phyloP scores from a whole-genome alignment of 768 basidiomycete genomes.

The Coprinopsis marcescibilis region DNA sequence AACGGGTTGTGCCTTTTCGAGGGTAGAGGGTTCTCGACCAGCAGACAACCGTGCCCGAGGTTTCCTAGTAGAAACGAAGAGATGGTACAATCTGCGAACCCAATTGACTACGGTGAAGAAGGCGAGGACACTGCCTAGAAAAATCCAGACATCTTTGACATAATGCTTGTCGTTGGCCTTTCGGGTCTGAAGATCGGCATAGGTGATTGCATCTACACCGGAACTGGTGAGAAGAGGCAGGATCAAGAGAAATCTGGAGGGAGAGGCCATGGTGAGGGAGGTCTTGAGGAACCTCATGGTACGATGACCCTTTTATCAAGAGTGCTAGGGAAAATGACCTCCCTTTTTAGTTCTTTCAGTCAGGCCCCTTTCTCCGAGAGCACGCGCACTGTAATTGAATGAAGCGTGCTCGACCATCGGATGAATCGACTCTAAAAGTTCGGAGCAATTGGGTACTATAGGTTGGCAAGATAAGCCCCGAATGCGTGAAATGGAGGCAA shows the following conservation, averaged over 20 bases:
- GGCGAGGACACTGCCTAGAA: constrained; percentile 31
- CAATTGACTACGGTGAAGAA: constrained; percentile 31
- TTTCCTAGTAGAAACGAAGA: constrained; percentile 3
- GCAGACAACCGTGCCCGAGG: not conserved
- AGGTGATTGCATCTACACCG: constrained; percentile 14
- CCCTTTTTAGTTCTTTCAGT: constrained; percentile 16
- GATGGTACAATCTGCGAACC: constrained; percentile 15
- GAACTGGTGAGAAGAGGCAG: not conserved
- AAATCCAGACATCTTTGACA: constrained; percentile 36
- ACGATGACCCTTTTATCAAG: constrained; percentile 18
- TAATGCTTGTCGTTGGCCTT: constrained; percentile 29
- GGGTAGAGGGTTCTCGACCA: constrained; percentile 1
- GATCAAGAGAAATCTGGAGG: not conserved
- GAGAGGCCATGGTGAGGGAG: not conserved
- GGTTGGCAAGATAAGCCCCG: no score
- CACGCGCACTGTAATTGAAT: not conserved
- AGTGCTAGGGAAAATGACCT: constrained; percentile 19
- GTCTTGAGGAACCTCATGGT: not conserved
- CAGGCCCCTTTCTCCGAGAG: not conserved
- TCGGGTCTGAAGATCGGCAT: constrained; percentile 30
- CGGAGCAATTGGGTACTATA: no score
- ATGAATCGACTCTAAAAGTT: no score
- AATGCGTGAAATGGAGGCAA: not conserved
- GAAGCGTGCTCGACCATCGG: not conserved
- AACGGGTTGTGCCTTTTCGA: no score